Conservation (phyloP, 2,329 filamentous ascomycete genomes). For the Alternaria gansuensis region DNA sequence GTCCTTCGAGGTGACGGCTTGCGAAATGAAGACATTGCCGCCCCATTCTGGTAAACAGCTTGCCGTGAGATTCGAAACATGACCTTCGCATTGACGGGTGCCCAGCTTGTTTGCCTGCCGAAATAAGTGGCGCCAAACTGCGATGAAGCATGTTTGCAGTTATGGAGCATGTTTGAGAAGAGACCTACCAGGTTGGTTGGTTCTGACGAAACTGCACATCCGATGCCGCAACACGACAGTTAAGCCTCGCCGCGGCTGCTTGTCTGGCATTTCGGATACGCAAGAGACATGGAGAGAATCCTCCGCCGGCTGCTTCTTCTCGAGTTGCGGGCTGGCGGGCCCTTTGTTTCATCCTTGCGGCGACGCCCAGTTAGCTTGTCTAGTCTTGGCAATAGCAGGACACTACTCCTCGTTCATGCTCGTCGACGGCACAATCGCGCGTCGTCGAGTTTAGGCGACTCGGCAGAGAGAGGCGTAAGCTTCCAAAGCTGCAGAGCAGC, state of each 20-base stretch:
- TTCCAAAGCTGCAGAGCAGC: neutral
- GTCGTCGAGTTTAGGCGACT: constrained; percentile 15
- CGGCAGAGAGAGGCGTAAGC: neutral
- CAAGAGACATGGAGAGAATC: constrained; percentile 12
- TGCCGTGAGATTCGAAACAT: constrained; percentile 20
- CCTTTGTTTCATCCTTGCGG: constrained; percentile 32
- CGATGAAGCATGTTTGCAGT: constrained; percentile 15
- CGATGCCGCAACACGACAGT: constrained; percentile 19
- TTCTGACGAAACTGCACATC: constrained; percentile 9
- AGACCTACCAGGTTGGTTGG: constrained; percentile 14
- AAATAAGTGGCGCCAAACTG: constrained; percentile 15
- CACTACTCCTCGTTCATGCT: constrained; percentile 29
- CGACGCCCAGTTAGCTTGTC: constrained; percentile 26
- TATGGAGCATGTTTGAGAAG: constrained; percentile 18
- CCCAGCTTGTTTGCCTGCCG: constrained; percentile 18
- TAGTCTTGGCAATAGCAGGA: constrained; percentile 40
- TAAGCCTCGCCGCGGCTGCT: constrained; percentile 42
- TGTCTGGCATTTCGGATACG: constrained; percentile 34
- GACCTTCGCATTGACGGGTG: constrained; percentile 1
- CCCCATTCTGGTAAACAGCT: neutral
- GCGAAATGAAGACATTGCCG: neutral
- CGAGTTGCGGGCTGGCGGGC: constrained; percentile 21
- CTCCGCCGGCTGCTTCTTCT: constrained; percentile 15
- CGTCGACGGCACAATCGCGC: constrained; percentile 15
- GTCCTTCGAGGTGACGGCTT: constrained; percentile 3